A percentile compares a stretch with the other conserved stretches of the same genome.
Evolutionary conservation across 139 green algal species (phyloP).

Genomic region (Haematococcus sp.): DNA sequence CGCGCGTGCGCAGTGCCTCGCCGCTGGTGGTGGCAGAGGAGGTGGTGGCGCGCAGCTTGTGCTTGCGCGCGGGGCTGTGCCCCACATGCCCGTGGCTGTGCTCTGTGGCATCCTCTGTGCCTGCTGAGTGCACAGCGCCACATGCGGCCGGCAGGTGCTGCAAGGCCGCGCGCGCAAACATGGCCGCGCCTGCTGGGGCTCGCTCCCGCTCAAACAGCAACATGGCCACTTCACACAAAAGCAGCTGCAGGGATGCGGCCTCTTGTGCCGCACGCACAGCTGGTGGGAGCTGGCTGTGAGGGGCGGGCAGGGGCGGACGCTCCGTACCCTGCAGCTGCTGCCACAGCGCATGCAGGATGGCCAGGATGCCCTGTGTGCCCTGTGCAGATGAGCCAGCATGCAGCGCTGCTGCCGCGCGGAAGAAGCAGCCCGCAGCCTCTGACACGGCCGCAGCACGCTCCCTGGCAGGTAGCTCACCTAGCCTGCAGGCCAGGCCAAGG

Average conservation of each 20-base stretch:
- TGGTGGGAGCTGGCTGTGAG: neutral
- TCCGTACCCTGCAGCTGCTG: constrained; percentile 11
- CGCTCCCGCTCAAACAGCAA: constrained; percentile 48
- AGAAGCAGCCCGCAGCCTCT: constrained; percentile 47
- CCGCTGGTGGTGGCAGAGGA: neutral
- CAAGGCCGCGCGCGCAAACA: constrained; percentile 42
- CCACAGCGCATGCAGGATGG: constrained; percentile 16
- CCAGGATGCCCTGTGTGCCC: neutral
- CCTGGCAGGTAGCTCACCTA: constrained; percentile 3
- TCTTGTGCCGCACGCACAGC: neutral
- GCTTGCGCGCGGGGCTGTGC: neutral
- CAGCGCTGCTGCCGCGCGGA: constrained; percentile 41
- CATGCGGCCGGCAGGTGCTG: constrained; percentile 19
- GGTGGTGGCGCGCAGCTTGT: neutral
- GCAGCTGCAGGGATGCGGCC: constrained; percentile 22
- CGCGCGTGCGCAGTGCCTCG: neutral
- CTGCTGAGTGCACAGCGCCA: neutral
- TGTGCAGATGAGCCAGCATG: constrained; percentile 2
- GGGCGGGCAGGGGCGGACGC: neutral
- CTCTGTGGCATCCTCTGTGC: no score
- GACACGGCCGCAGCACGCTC: neutral
- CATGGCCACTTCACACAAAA: constrained; percentile 44
- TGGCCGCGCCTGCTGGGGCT: constrained; percentile 33
- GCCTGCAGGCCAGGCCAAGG: constrained; percentile 29
- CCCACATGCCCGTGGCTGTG: no score